A percentile compares a stretch with the other conserved stretches of the same genome.
Evolutionary conservation across 1,284 basidiomycete genomes (phyloP).

Genomic region (Cryptococcus sp.): DNA sequence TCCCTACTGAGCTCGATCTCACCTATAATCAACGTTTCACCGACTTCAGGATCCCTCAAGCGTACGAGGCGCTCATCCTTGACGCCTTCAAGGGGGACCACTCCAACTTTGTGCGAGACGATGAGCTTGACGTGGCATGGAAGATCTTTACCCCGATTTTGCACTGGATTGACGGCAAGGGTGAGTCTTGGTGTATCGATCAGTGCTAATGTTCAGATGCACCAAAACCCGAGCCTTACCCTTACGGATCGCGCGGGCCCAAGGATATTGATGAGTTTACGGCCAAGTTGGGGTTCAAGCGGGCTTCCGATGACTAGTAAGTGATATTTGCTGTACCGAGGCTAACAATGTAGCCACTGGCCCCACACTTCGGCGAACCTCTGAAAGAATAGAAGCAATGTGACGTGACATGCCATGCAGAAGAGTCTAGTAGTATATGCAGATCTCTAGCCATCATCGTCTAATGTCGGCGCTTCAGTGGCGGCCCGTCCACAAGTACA

Average conservation of each 20-base stretch:
- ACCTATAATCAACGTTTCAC: constrained; percentile 93
- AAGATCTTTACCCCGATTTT: constrained; percentile 96
- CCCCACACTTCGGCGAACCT: constrained; percentile 32
- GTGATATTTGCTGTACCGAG: constrained; percentile 48
- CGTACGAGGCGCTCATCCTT: constrained; percentile 88
- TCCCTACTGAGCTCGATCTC: constrained; percentile 94
- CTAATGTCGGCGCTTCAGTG: no score
- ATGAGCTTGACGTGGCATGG: constrained; percentile 94
- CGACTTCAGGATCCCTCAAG: constrained; percentile 86
- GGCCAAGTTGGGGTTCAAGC: constrained; percentile 73
- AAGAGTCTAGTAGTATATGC: no score
- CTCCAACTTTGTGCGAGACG: constrained; percentile 81
- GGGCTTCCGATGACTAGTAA: constrained; percentile 70
- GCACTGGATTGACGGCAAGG: constrained; percentile 86
- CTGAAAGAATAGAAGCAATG: neutral
- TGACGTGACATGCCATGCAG: no score
- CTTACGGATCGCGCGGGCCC: constrained; percentile 92
- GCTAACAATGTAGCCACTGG: constrained; percentile 39
- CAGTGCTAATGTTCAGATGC: constrained; percentile 17
- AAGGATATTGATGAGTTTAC: constrained; percentile 77
- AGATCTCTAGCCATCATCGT: no score
- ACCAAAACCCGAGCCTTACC: constrained; percentile 75
- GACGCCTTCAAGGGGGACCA: constrained; percentile 73
- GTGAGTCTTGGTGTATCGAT: constrained; percentile 20
- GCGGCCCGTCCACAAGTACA: no score